Evolutionary conservation across 2,329 filamentous ascomycete genomes (phyloP).

Genomic region (Juglanconis juglandina): DNA sequence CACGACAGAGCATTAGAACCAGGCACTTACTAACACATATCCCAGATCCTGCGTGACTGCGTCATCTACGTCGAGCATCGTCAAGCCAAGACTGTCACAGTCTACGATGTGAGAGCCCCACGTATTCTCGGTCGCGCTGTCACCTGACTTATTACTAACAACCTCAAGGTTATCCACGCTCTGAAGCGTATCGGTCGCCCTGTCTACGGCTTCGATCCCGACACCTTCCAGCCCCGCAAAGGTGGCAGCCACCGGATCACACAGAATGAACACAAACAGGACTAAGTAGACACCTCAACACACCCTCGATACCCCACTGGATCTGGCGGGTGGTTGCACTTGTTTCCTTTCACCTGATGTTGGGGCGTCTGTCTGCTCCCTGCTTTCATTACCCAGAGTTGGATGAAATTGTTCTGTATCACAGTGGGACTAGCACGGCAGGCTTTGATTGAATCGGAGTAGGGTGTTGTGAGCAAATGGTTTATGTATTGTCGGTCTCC

Average conservation of each 20-base stretch:
- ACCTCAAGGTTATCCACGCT: constrained; percentile 49
- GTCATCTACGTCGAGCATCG: constrained; percentile 52
- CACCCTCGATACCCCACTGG: no score
- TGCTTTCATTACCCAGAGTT: background rate
- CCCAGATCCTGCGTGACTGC: constrained; percentile 50
- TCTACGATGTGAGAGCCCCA: constrained; percentile 51
- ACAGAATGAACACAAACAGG: background rate
- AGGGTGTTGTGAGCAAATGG: background rate
- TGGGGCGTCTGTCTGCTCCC: background rate
- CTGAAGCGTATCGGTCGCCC: constrained; percentile 47
- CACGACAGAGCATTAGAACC: background rate
- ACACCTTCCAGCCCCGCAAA: constrained; percentile 27
- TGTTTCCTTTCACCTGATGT: background rate
- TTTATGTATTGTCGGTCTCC: background rate
- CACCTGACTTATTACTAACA: no score
- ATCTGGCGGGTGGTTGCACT: background rate
- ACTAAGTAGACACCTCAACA: background rate
- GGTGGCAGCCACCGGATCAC: background rate
- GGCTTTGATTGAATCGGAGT: background rate
- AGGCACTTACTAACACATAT: constrained; percentile 12
- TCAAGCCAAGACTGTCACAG: constrained; percentile 59
- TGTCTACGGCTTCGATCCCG: constrained; percentile 56
- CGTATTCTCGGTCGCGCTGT: no score
- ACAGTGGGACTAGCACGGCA: background rate
- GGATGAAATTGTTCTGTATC: background rate